phyloP scores from a whole-genome alignment of 2,329 filamentous ascomycete species.

The Neopestalotiopsis clavispora region DNA sequence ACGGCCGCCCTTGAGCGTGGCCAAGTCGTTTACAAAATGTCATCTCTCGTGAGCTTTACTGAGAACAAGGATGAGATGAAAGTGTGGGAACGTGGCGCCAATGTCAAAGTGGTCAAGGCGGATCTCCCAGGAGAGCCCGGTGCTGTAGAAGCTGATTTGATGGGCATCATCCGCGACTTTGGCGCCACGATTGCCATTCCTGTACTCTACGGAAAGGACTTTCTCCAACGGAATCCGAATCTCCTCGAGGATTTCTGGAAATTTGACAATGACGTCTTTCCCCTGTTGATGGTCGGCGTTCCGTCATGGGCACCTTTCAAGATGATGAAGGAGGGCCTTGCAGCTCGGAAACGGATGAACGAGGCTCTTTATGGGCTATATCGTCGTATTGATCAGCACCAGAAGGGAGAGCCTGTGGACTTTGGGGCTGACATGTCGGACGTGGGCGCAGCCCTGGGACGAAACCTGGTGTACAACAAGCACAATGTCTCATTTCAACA shows the following conservation, averaged over 20 bases:
- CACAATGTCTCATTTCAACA: slow-evolving; percentile 14
- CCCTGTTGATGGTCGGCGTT: slow-evolving; percentile 22
- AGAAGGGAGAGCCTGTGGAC: slow-evolving; percentile 21
- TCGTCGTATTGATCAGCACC: slow-evolving; percentile 23
- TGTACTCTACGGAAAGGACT: slow-evolving; percentile 22
- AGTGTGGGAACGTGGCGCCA: slow-evolving; percentile 23
- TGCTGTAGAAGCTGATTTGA: slow-evolving; percentile 22
- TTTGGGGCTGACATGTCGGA: slow-evolving; percentile 26
- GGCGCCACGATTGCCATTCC: slow-evolving; percentile 23
- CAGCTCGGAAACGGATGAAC: slow-evolving; percentile 19
- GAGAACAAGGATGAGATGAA: slow-evolving; percentile 11
- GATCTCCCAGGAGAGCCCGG: not conserved
- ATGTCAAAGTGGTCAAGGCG: slow-evolving; percentile 7
- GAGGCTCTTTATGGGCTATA: slow-evolving; percentile 19
- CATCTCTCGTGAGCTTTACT: slow-evolving; percentile 20
- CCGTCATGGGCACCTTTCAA: slow-evolving; percentile 23
- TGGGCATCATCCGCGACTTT: slow-evolving; percentile 22
- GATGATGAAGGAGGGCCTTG: slow-evolving; percentile 19
- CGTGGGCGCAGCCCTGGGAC: slow-evolving; percentile 19
- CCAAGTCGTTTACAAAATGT: slow-evolving; percentile 15
- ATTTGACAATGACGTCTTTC: slow-evolving; percentile 25
- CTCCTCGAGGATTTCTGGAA: slow-evolving; percentile 24
- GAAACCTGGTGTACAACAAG: slow-evolving; percentile 19
- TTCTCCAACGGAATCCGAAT: slow-evolving; percentile 19
- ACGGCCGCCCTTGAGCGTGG: slow-evolving; percentile 19